Evolutionary conservation across 2,329 filamentous ascomycete genomes (phyloP).

Genomic region (Aspergillus alliaceus): DNA sequence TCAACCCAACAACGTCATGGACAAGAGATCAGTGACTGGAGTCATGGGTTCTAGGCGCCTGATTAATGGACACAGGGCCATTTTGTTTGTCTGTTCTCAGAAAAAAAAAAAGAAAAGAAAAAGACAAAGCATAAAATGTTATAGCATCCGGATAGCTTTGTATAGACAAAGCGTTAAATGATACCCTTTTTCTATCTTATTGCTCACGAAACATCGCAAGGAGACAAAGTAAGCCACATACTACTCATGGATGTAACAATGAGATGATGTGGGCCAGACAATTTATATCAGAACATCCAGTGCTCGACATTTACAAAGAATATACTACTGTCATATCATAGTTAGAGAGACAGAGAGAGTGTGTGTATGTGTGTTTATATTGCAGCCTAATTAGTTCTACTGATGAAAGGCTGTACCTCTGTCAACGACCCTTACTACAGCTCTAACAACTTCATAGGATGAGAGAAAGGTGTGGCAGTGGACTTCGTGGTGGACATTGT

Average conservation of each 20-base stretch:
- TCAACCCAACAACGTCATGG: constrained; percentile 12
- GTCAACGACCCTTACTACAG: not conserved
- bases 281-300: not conserved
- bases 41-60: constrained; percentile 29
- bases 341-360: too few relatives aligned
- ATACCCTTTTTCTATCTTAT: not conserved
- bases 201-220: not conserved
- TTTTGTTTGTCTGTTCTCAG: too few relatives aligned
- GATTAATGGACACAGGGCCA: constrained; percentile 14
- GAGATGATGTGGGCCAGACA: not conserved
- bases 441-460: not conserved
- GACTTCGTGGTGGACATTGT: not conserved
- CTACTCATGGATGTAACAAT: not conserved
- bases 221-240: not conserved
- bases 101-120: not conserved
- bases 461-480: not conserved
- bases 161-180: not conserved
- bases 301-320: not conserved
- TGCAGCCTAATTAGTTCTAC: not conserved
- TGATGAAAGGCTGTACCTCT: too few relatives aligned
- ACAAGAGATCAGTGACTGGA: constrained; percentile 21
- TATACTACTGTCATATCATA: not conserved
- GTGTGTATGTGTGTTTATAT: too few relatives aligned
- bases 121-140: not conserved
- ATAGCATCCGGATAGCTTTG: not conserved